phyloP scores from a whole-genome alignment of 2,329 filamentous ascomycete species.

The Calonectria henricotiae region DNA sequence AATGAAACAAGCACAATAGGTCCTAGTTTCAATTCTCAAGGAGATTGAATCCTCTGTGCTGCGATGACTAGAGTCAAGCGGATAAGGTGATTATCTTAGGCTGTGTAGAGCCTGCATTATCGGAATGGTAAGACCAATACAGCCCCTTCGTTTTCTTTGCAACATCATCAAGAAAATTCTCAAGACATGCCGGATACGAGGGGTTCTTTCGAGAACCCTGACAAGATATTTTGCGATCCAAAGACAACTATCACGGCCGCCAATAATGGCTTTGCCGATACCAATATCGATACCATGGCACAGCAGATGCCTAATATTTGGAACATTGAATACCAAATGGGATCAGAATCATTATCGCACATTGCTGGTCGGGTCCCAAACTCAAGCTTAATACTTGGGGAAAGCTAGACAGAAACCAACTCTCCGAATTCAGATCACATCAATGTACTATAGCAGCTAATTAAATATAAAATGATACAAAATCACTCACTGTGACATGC shows the following conservation, averaged over 20 bases:
- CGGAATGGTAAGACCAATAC: conserved; percentile 55
- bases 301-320: conserved; percentile 9
- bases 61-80: conserved; percentile 29
- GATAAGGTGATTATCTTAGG: conserved; percentile 30
- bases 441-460: not conserved
- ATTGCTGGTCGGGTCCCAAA: not conserved
- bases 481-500: not conserved
- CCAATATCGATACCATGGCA: not conserved
- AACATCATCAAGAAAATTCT: not conserved
- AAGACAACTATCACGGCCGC: not conserved
- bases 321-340: conserved; percentile 2
- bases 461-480: not conserved
- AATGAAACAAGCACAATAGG: conserved; percentile 63
- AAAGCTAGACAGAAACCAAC: conserved; percentile 5
- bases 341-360: not conserved
- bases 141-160: not conserved
- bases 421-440: conserved; percentile 7
- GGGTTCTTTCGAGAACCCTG: not conserved
- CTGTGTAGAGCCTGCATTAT: conserved; percentile 60
- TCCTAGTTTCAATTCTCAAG: conserved; percentile 55
- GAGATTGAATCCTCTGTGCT: conserved; percentile 1
- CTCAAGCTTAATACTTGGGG: not conserved
- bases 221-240: not conserved
- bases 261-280: not conserved
- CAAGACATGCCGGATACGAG: not conserved